Conservation (phyloP, 2,329 filamentous ascomycete species). For the Arachnomyces sp. region DNA sequence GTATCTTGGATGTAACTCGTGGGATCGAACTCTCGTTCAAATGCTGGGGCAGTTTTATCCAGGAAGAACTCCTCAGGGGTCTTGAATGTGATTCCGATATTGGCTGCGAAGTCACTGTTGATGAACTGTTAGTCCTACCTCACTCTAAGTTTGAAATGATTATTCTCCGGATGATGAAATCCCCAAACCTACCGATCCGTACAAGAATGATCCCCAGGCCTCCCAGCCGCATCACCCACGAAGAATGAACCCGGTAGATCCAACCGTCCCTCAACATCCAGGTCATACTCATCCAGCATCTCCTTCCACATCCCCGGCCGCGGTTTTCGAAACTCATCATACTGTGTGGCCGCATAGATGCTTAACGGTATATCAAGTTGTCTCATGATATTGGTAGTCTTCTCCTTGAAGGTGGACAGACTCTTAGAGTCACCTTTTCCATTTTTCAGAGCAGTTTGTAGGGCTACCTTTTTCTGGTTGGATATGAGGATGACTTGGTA, state of each 20-base stretch:
- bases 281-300: conserved; percentile 52
- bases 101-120: conserved; percentile 69
- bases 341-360: conserved; percentile 77
- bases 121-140: no score
- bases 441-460: conserved; percentile 64
- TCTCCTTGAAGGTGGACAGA: conserved; percentile 72
- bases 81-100: conserved; percentile 68
- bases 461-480: conserved; percentile 76
- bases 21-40: conserved; percentile 64
- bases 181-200: conserved; percentile 44
- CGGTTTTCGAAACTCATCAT: conserved; percentile 80
- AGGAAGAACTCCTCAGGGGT: conserved; percentile 93
- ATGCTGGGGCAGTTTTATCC: conserved; percentile 55
- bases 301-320: conserved; percentile 80
- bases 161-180: background rate
- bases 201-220: conserved; percentile 50
- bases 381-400: conserved; percentile 60
- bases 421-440: conserved; percentile 60
- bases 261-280: conserved; percentile 48
- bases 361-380: conserved; percentile 67
- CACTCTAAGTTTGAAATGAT: no score
- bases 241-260: conserved; percentile 69
- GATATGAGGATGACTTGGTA: conserved; percentile 73
- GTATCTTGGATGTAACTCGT: conserved; percentile 40
- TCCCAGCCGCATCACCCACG: conserved; percentile 72